phyloP scores from a whole-genome alignment of 139 green algal species.

The Coelastrella sp. region DNA sequence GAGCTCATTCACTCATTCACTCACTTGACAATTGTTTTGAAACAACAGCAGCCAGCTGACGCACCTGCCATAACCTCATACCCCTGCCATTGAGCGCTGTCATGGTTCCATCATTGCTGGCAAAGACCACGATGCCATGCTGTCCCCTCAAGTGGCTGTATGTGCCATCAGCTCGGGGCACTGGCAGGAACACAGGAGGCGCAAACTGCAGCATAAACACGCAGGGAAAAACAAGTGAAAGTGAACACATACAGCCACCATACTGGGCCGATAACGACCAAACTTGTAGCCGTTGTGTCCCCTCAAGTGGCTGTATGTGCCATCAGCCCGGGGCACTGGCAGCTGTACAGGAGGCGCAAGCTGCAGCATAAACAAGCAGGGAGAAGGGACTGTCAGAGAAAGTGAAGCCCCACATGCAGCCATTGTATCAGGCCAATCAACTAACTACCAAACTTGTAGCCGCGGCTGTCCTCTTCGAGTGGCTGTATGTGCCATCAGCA shows the following conservation, averaged over 20 bases:
- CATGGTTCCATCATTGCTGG: slow-evolving; percentile 86
- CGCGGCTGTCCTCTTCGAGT: too few species aligned
- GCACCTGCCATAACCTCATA: slow-evolving; percentile 35
- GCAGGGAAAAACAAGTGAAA: too few species aligned
- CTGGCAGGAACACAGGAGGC: slow-evolving; percentile 82
- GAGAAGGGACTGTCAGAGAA: too few species aligned
- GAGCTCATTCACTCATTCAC: too few species aligned
- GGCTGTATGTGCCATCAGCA: slow-evolving; percentile 42
- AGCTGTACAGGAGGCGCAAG: slow-evolving; percentile 84
- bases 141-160: slow-evolving; percentile 52
- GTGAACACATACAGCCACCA: too few species aligned
- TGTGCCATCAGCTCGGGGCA: slow-evolving; percentile 67
- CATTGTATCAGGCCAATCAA: too few species aligned
- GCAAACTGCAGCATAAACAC: slow-evolving; percentile 69
- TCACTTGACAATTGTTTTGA: background rate
- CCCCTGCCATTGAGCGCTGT: slow-evolving; percentile 75
- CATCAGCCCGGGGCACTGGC: slow-evolving; percentile 70
- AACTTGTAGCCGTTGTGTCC: too few species aligned
- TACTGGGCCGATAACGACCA: too few species aligned
- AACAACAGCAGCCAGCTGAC: background rate
- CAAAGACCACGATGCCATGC: slow-evolving; percentile 74
- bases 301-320: background rate
- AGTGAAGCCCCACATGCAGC: slow-evolving; percentile 57
- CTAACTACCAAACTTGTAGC: too few species aligned
- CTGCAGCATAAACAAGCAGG: slow-evolving; percentile 50